Evolutionary conservation across 1,284 basidiomycete species (phyloP), one percentile per base, ranked within the genome.

Genomic region (Hymenochaete sp.): DNA sequence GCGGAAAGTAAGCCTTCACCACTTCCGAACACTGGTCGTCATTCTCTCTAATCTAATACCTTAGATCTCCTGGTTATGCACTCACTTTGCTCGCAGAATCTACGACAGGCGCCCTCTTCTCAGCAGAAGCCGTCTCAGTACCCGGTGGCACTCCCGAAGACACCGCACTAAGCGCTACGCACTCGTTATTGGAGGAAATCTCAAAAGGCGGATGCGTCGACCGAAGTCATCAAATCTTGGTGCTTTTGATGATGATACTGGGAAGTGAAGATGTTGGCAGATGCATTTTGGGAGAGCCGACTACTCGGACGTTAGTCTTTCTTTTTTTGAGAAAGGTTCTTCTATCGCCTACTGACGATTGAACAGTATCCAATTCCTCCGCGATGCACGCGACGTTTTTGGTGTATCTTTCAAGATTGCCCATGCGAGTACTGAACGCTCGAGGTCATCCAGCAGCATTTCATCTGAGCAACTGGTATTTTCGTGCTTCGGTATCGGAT

Each of bases 201-300:
- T 71, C 74, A 35, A 70, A 69, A 35, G 89, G 92, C 0, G 95
- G 96, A 1, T 98, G 95, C 58, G 77, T 98, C 3, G 96, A 98
- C 63, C 71, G 82, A 42, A 77, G 82, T 50, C 92, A 96, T 62
- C 96, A 99, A 63, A 77, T 75, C 42, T 65, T 98, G n/a, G 82
- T 92, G 0, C 67, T 97, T 21, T 64, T 95, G 19, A 73, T 95
- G 69, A 95, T 99, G 90, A 84, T 90, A 1, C 69, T 98, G 7
- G 93, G 95, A 5, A 93, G 91, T 51, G 93, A 98, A 61, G 96
- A 98, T 59, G 92, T 98, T 1, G 89, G 92, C 1, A 77, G 84
- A 52, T 91, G 89, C 65, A 71, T 79, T 45, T 85, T 98, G 76
- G 80, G 86, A 6, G 75, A 82, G 52, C 80, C 93, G 5, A 91